Evolutionary conservation across 495 filamentous ascomycete genomes (phyloP), one percentile per base, ranked within the genome.

Genomic region (Hyaloscypha finlandica): DNA sequence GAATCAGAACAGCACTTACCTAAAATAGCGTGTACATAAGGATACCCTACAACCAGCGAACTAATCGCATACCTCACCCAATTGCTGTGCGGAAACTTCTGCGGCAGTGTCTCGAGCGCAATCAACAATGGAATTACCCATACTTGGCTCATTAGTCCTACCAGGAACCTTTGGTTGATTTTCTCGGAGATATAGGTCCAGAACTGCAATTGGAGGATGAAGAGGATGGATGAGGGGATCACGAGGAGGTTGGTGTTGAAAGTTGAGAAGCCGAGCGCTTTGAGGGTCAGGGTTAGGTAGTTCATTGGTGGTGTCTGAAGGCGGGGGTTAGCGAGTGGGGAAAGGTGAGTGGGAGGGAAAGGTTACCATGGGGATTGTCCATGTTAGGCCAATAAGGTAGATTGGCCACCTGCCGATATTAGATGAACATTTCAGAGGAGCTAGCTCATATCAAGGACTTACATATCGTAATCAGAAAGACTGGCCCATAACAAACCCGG

Each of bases 231-330:
- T 5, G 82, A 78, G 2, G 89, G 90, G 33, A 92, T 90, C 19
- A 84, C 85, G 53, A 93, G 79, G n/a, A 94, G 75, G 68, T 90
- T 92, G 11, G 88, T 87, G 39, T 87, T 71, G 71, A 92, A 89
- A 8, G 87, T 89, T 57, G 79, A 76, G 75, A 92, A 92, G 0
- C 88, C 87, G 11, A 90, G 76, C 0, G 77, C 73, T 63, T 83
- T 80, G 8, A 92, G 76, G 11, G 83, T 82, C 2, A 92, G 76
- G 0, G 88, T 90, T 55, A 92, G 79, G 65, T 92, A 92, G 19
- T 75, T 77, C 6, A 74, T 79, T 6, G 81, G 78, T 0, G 87
- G 83, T 0, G 76, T 77, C 65, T 67, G 31, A 51, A 33, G 20
- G 25, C 25, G 25, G 32, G 31, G 14, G 14, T 45, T 20, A 35